phyloP scores from a whole-genome alignment of 352 stramenopile species.

The Pythium periplocum region DNA sequence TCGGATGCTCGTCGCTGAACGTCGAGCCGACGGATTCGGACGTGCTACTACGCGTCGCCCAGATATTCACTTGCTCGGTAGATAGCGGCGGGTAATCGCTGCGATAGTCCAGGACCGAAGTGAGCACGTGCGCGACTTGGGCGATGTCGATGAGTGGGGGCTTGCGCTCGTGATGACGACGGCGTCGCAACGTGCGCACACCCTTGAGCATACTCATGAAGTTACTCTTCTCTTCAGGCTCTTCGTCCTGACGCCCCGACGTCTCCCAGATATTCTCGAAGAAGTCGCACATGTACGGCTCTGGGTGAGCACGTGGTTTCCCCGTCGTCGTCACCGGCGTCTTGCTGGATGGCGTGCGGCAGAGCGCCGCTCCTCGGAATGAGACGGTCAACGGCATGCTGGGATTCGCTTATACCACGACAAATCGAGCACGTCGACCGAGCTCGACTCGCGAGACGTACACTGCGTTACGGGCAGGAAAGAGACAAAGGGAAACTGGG shows the following conservation, averaged over 20 bases:
- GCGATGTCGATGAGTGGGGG: constrained; percentile 35
- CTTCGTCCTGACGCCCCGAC: not conserved
- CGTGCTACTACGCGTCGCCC: constrained; percentile 26
- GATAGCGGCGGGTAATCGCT: constrained; percentile 38
- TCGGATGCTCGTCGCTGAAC: constrained; percentile 8
- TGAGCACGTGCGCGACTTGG: constrained; percentile 73
- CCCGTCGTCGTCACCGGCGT: constrained; percentile 1
- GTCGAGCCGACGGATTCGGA: constrained; percentile 14
- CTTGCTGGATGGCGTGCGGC: not conserved
- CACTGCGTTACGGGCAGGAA: not conserved
- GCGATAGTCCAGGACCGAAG: constrained; percentile 63
- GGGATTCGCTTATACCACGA: no score
- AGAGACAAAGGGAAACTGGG: not conserved
- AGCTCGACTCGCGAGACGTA: not conserved
- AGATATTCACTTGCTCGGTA: constrained; percentile 49
- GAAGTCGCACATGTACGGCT: constrained; percentile 23
- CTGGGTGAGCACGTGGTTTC: not conserved
- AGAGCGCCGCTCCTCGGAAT: no score
- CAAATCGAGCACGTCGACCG: no score
- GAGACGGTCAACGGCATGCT: no score
- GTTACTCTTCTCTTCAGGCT: constrained; percentile 13
- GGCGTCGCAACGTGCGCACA: constrained; percentile 11
- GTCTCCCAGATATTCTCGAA: constrained; percentile 28
- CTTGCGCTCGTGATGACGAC: constrained; percentile 13
- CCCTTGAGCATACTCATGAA: constrained; percentile 15